Conservation (phyloP, 2,329 filamentous ascomycete genomes). For the Aspergillus sp. region DNA sequence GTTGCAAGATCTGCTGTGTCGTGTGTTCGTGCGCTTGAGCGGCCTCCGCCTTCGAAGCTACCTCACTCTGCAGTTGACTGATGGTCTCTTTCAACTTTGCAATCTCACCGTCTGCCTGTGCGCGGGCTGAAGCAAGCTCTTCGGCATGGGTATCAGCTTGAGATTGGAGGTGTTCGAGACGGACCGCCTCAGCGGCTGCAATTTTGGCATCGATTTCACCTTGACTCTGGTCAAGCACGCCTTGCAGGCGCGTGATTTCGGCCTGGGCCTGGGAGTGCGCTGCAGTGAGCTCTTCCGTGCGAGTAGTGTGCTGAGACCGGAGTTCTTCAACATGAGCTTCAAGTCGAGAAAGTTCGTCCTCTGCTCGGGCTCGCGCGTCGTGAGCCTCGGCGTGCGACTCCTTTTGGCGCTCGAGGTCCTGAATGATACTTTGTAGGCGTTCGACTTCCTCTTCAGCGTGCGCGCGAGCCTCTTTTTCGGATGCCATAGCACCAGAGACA, state of each 20-base stretch:
- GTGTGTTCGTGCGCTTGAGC: constrained; percentile 31
- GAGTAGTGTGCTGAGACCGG: constrained; percentile 10
- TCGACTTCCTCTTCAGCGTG: constrained; percentile 36
- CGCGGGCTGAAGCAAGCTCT: constrained; percentile 23
- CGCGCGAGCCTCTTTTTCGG: constrained; percentile 32
- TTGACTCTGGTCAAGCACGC: constrained; percentile 52
- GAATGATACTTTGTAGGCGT: constrained; percentile 55
- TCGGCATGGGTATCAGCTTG: constrained; percentile 18
- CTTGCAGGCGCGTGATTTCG: constrained; percentile 23
- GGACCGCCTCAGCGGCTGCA: constrained; percentile 17
- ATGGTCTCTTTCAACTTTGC: constrained; percentile 31
- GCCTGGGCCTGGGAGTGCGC: constrained; percentile 15
- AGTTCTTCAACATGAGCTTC: constrained; percentile 14
- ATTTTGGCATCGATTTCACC: constrained; percentile 28
- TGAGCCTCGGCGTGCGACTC: constrained; percentile 27
- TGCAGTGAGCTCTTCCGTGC: constrained; percentile 7
- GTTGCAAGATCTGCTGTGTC: constrained; percentile 29
- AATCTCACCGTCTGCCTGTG: constrained; percentile 29
- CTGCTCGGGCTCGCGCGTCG: constrained; percentile 26
- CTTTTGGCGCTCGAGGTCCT: constrained; percentile 42
- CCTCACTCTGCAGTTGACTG: constrained; percentile 36
- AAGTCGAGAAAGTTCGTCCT: constrained; percentile 19
- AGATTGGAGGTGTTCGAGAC: constrained; percentile 19
- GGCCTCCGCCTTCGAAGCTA: constrained; percentile 19
- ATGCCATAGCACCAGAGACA: constrained; percentile 30